Conservation (phyloP, 2,329 filamentous ascomycete species). For the Chaetomiaceae sp. region DNA sequence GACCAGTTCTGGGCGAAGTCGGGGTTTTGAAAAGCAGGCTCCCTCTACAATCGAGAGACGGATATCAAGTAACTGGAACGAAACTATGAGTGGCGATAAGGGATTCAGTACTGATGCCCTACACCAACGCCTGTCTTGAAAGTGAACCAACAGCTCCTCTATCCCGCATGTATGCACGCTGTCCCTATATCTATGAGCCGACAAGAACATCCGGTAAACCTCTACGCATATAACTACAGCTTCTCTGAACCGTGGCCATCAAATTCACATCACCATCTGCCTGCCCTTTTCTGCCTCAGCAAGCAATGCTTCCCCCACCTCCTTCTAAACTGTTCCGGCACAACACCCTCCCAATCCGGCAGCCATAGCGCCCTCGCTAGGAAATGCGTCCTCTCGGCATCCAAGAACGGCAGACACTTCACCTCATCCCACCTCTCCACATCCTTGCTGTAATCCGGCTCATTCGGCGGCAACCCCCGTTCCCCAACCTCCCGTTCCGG, state of each 20-base stretch:
- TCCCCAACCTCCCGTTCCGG: constrained; percentile 42
- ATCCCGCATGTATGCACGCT: too few species aligned
- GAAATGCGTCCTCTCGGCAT: constrained; percentile 67
- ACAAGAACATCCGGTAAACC: too few species aligned
- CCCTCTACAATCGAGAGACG: too few species aligned
- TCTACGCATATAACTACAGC: neutral
- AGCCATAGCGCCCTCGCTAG: constrained; percentile 78
- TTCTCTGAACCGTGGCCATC: neutral
- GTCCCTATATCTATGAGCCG: too few species aligned
- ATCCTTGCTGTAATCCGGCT: constrained; percentile 78
- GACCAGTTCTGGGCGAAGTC: too few species aligned
- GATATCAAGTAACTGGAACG: too few species aligned
- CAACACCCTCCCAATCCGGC: constrained; percentile 62
- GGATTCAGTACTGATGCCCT: too few species aligned
- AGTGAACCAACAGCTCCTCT: too few species aligned
- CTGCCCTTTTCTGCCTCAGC: constrained; percentile 57
- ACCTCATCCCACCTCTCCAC: constrained; percentile 71
- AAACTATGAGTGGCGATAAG: too few species aligned
- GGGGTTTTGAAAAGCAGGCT: too few species aligned
- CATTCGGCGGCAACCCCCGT: constrained; percentile 53
- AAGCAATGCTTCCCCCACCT: constrained; percentile 90
- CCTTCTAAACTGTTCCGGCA: constrained; percentile 66
- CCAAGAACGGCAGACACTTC: constrained; percentile 74
- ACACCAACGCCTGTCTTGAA: too few species aligned
- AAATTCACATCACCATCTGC: neutral